Conservation (phyloP, 179 eudicot species). For the Beta lomatogona region DNA sequence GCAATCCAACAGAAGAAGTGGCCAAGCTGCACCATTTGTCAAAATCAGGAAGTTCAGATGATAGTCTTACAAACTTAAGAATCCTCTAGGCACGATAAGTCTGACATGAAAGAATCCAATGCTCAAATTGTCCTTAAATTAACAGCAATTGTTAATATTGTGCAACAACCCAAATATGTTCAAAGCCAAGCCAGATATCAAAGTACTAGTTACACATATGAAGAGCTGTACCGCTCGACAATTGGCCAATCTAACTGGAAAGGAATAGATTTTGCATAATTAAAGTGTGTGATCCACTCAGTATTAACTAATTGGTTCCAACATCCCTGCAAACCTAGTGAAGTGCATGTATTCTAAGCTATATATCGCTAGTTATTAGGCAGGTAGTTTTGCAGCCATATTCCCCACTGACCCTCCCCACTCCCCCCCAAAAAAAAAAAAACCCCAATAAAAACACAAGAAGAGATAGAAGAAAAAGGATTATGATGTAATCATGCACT, state of each 20-base stretch:
- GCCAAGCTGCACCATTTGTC: slow-evolving; percentile 19
- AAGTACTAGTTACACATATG: slow-evolving; percentile 2
- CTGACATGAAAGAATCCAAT: neutral
- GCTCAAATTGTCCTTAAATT: neutral
- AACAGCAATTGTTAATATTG: neutral
- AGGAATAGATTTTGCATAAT: too few species aligned
- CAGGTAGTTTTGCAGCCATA: neutral
- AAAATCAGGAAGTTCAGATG: slow-evolving; percentile 14
- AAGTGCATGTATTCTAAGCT: neutral
- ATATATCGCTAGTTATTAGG: neutral
- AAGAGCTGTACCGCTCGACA: slow-evolving; percentile 4
- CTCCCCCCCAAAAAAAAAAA: too few species aligned
- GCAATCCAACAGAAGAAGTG: neutral
- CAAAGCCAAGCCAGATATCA: neutral
- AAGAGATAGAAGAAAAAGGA: too few species aligned
- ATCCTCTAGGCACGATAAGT: neutral
- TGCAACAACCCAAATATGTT: slow-evolving; percentile 13
- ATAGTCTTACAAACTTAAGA: neutral
- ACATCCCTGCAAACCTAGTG: neutral
- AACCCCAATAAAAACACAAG: too few species aligned
- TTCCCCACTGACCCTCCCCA: neutral
- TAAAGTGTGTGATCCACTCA: neutral
- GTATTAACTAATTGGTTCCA: neutral
- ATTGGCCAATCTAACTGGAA: neutral
- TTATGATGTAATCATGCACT: neutral